These are phyloP conservation scores for Aspergillus glaucus DNA, from an alignment of 2,329 filamentous ascomycete species.

Conservation along the genomic window DNA sequence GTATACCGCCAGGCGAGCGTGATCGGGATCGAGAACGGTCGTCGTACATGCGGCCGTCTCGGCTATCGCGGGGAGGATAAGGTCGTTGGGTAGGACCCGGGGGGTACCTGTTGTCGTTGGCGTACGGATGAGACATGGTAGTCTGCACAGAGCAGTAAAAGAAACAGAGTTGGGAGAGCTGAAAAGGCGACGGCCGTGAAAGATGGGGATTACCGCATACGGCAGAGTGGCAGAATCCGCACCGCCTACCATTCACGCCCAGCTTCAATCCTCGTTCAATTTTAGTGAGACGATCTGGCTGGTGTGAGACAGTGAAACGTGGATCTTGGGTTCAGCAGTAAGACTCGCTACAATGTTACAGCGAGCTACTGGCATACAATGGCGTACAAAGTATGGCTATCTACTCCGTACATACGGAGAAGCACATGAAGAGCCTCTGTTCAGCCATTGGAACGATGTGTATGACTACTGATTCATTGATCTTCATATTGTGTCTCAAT, in stretches of 20 bases:
- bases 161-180: constrained; percentile 1
- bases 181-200: not conserved
- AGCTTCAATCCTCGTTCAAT: no score
- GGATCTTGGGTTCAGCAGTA: no score
- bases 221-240: constrained; percentile 11
- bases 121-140: constrained; percentile 24
- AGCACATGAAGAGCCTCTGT: no score
- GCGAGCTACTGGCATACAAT: no score
- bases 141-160: constrained; percentile 6
- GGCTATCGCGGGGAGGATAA: constrained; percentile 27
- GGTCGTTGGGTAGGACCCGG: constrained; percentile 17
- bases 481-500: no score
- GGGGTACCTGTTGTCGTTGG: constrained; percentile 21
- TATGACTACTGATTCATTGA: no score
- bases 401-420: no score
- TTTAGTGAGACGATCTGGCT: no score
- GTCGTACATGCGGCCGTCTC: constrained; percentile 43
- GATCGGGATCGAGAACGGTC: constrained; percentile 38
- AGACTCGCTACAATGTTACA: no score
- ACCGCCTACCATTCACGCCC: constrained; percentile 9
- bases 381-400: no score
- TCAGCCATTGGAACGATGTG: no score
- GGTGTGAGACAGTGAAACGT: no score
- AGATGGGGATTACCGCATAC: not conserved
- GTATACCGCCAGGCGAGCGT: constrained; percentile 39